Evolutionary conservation across 352 stramenopile genomes (phyloP).

Genomic region (Pythium sukuiense): DNA sequence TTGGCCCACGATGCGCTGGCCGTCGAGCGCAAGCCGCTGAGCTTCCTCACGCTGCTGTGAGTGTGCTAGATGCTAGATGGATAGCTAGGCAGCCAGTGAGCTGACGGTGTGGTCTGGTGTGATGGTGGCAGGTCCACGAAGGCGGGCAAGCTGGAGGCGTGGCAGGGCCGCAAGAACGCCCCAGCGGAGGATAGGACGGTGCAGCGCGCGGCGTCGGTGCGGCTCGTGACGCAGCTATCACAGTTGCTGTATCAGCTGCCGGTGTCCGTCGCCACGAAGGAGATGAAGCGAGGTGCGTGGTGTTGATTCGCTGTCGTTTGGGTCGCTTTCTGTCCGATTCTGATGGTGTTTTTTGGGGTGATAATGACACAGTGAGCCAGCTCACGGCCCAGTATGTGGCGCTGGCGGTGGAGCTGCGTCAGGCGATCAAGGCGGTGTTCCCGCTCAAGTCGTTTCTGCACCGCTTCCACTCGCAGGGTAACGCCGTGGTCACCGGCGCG

Average conservation of each 20-base stretch:
- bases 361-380: slow-evolving; percentile 38
- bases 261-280: slow-evolving; percentile 45
- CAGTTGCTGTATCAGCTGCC: slow-evolving; percentile 57
- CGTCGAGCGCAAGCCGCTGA: slow-evolving; percentile 50
- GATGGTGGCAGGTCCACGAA: slow-evolving; percentile 40
- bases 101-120: neutral
- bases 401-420: slow-evolving; percentile 47
- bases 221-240: slow-evolving; percentile 39
- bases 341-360: neutral
- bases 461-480: slow-evolving; percentile 57
- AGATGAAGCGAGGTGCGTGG: slow-evolving; percentile 49
- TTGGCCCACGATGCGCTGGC: slow-evolving; percentile 51
- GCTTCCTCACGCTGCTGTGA: slow-evolving; percentile 52
- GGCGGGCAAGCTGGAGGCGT: slow-evolving; percentile 54
- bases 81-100: neutral
- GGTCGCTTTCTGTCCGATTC: neutral
- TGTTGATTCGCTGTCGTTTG: neutral
- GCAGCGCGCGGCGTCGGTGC: slow-evolving; percentile 24
- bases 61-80: neutral
- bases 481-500: slow-evolving; percentile 58
- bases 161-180: slow-evolving; percentile 26
- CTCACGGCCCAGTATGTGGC: slow-evolving; percentile 52
- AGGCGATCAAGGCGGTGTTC: slow-evolving; percentile 65
- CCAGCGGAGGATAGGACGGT: slow-evolving; percentile 27
- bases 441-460: slow-evolving; percentile 68